A percentile compares a stretch with the other conserved stretches of the same genome.
Conservation (phyloP, 441 rosid species). For the Cnidoscolus chayamansa region DNA sequence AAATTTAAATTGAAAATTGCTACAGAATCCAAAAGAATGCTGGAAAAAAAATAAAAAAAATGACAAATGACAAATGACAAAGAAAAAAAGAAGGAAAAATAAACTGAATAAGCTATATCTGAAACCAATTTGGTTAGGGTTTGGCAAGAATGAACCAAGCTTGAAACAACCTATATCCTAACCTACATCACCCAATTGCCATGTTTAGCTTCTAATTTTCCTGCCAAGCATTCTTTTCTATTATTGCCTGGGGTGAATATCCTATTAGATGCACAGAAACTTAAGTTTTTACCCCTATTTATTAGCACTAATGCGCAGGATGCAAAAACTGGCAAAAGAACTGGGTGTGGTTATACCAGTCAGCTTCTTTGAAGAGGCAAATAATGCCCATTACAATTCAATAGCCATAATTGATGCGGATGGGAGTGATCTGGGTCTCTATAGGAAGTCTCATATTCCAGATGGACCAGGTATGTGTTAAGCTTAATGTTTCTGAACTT, state of each 20-base stretch:
- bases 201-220: not conserved
- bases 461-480: conserved; percentile 78
- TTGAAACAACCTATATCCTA: not conserved
- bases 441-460: conserved; percentile 94
- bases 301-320: conserved; percentile 37
- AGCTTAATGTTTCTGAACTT: conserved; percentile 18
- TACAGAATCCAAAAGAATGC: not conserved
- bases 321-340: conserved; percentile 86
- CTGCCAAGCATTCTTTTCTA: not conserved
- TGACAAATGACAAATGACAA: no score
- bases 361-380: conserved; percentile 96
- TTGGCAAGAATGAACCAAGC: not conserved
- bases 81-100: not conserved
- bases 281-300: conserved; percentile 9
- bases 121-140: not conserved
- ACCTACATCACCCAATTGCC: not conserved
- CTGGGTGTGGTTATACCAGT: conserved; percentile 81
- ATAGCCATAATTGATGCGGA: conserved; percentile 84
- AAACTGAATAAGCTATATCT: not conserved
- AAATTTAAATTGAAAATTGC: not conserved
- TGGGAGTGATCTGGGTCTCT: conserved; percentile 87
- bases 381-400: conserved; percentile 88
- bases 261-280: not conserved
- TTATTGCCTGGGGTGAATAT: not conserved
- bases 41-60: no score